Evolutionary conservation across 495 filamentous ascomycete species (phyloP), one percentile per base, ranked within the genome.

Genomic region (Penicillium coffeae): DNA sequence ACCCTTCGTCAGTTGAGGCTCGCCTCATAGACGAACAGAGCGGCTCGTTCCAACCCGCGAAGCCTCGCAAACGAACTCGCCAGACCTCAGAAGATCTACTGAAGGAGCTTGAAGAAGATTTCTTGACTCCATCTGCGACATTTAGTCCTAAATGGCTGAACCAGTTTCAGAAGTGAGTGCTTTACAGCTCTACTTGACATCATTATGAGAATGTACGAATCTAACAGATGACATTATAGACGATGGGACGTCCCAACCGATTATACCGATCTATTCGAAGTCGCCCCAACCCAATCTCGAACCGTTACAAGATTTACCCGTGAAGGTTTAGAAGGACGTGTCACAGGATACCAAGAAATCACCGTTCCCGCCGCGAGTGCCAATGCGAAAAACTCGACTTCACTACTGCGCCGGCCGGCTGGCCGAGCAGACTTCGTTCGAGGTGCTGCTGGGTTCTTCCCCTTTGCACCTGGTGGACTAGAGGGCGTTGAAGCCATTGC

Each of bases 351-450:
- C 64, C 88, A 83, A 60, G 91, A 97, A 68, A 87, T 97, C 41
- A 96, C 93, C 0, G 82, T 97, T 19, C 91, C 92, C 13, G 90
- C 91, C 18, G 84, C 80, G 48, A 92, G 88, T 48, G 89, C 89
- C 1, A 97, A 87, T 14, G 93, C 93, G 3, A 98, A 98, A 70
- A 96, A 95, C 59, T 96, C 91, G 18, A 98, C 94, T 0, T 96
- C 90, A 0, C 74, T 98, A 32, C 69, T 88, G 8, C 80, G 93
- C 33, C 93, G 93, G 56, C 92, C 92, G 20, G 93, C 91, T 33
- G 82, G 80, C 48, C 81, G 88, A 53, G 89, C 88, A 32, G 91
- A 97, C 42, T 95, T 97, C 64, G 91, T 98, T 16, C 79, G 93
- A n/a, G 93, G 93, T 13, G 90, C 87, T 15, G 88, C 91, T 16